Base-by-base conservation (phyloP, 495 filamentous ascomycete genomes). In the Penicillium turbatum region DNA sequence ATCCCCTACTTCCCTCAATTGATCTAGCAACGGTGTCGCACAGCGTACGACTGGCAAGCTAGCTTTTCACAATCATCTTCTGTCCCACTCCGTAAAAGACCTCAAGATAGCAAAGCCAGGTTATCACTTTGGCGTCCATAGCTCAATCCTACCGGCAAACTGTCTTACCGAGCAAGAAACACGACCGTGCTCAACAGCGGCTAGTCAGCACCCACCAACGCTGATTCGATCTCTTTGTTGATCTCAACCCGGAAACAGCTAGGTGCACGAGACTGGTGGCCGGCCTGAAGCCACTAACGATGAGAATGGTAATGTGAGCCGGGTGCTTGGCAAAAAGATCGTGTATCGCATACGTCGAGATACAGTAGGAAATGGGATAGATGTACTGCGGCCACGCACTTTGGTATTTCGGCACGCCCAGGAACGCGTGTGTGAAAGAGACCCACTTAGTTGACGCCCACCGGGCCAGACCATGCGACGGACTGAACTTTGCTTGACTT, bases 391-490 rank as follows among this genome's bases (percentile, higher is more conserved):
- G 24, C 41, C 64, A 69, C 66, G 64, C 68, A 69, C 68, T 50
- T 13, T 37, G 3, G 16, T 32, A 19, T 17, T 39, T 29, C 39
- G 38, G 51, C 65, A 70, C 62, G 56, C 32, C 50, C 60, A 70
- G 63, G 63, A 53, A 65, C 65, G 30, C 34, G 15, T 19, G 29
- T 38, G 50, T 45, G 30, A 17, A 13, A 13, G n/a, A 2, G 46
- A 12, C 21, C 19, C 52, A 56, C 63, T 58, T 56, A 51, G 54
- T 30, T 31, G 48, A 63, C 61, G 60, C 62, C 58, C 53, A 57
- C 57, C n/a, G n/a, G 62, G 63, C 64, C 64, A 58, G 64, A 46
- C 64, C 59, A 59, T 44, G 41, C 42, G 38, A 36, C 57, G 54
- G 60, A 46, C 59, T 59, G 56, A 65, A 65, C 65, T 40, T 60